Base-by-base conservation (phyloP, 257 asterid species). In the Fraxinus americana region DNA sequence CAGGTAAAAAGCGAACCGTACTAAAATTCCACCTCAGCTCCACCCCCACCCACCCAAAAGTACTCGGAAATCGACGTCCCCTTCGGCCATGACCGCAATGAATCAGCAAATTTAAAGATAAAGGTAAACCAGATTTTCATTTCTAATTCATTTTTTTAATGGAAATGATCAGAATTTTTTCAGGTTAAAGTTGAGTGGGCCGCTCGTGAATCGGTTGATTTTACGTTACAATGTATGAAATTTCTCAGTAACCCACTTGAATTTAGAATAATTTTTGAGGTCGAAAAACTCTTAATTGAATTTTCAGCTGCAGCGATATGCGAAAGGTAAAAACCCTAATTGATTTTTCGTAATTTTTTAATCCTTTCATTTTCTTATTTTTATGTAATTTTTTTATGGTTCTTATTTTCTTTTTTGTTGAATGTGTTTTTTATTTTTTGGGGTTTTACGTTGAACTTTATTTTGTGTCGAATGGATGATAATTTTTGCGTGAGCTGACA, bases 291-390 rank as follows among this genome's bases (percentile, higher is more conserved):
- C 76, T 52, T 19, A 67, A 32, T 74, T 25, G 74, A 12, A 41
- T 71, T 75, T 59, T 79, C 77, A 77, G 85, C 77, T 75, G 34
- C 9, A 70, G 72, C 59, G 82, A 78, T 59, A 85, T 82, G 86
- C 85, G 27, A 80, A 79, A 85, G 85, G 88, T 85, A n/a, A 78
- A 82, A 82, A 75, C 88, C 88, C 83, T 85, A 82, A 71, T 72
- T 67, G 57, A 4, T 32, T 43, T 36, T n/a, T 7, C 19, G 35
- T 10, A 63, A 63, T 43, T 27, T 43, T n/a, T 6, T 25, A 19
- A 19, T 66, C 34, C 10, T 73, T 67, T 16, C 21, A 7, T 13
- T 36, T 54, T 19, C 63, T 30, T 11, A 48, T 59, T n/a, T 43
- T 45, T 45, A 13, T 8, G 30, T 8, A 9, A 52, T 13, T 38